Evolutionary conservation across 1,139 yeast species (phyloP).

Genomic region (Eremothecium coryli): DNA sequence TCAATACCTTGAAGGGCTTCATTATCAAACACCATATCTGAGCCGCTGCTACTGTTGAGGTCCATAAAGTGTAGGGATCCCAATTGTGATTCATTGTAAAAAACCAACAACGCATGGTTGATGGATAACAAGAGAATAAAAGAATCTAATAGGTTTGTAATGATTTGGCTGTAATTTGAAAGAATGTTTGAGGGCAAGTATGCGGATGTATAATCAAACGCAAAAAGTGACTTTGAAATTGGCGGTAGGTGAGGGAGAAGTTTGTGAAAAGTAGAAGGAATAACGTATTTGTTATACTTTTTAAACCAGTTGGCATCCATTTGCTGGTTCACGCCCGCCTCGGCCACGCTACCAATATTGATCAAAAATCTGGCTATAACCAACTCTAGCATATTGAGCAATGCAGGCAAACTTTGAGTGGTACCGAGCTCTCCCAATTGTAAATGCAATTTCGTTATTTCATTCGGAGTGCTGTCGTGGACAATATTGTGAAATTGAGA

Average conservation of each 20-base stretch:
- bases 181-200: constrained; percentile 17
- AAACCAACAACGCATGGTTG: constrained; percentile 14
- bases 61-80: constrained; percentile 13
- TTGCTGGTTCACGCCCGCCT: constrained; percentile 5
- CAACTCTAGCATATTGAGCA: constrained; percentile 26
- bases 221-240: constrained; percentile 31
- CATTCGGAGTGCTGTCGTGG: constrained; percentile 2
- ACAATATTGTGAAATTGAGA: constrained; percentile 3
- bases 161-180: constrained; percentile 8
- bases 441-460: constrained; percentile 15
- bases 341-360: constrained; percentile 10
- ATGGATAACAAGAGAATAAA: constrained; percentile 16
- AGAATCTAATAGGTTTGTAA: constrained; percentile 15
- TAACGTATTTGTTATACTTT: constrained; percentile 8
- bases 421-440: constrained; percentile 19
- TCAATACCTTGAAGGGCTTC: constrained; percentile 15
- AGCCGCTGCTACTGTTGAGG: neutral
- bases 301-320: constrained; percentile 12
- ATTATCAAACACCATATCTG: neutral
- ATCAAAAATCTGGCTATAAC: constrained; percentile 18
- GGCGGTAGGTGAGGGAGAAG: constrained; percentile 32
- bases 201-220: constrained; percentile 23
- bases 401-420: constrained; percentile 25
- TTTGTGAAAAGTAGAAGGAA: constrained; percentile 25
- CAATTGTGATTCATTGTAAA: constrained; percentile 14